A percentile compares a stretch with the other conserved stretches of the same genome.
These are phyloP conservation scores for Scheffersomyces segobiensis DNA, from an alignment of 1,139 yeast species.

Conservation along the genomic window DNA sequence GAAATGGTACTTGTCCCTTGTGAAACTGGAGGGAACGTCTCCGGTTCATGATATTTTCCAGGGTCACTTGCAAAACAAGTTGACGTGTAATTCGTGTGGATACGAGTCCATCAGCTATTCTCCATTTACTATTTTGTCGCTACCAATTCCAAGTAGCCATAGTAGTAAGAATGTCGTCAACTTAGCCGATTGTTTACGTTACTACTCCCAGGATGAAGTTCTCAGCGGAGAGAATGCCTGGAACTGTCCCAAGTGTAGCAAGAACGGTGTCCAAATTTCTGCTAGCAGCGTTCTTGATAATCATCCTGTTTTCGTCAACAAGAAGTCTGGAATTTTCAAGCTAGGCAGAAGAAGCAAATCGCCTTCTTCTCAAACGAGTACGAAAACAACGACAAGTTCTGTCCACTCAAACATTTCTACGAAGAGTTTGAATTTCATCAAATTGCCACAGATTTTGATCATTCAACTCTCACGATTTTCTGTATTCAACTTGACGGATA, in stretches of 20 bases:
- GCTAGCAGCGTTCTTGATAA: conserved; percentile 24
- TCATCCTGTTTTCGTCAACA: conserved; percentile 39
- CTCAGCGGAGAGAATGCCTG: conserved; percentile 75
- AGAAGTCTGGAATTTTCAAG: conserved; percentile 35
- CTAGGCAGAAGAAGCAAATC: conserved; percentile 37
- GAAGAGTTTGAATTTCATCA: conserved; percentile 60
- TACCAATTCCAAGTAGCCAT: conserved; percentile 59
- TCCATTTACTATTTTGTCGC: conserved; percentile 62
- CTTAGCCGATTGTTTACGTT: conserved; percentile 62
- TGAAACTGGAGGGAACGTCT: conserved; percentile 60
- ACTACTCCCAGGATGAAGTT: conserved; percentile 68
- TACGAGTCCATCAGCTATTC: conserved; percentile 57
- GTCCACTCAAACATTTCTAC: conserved; percentile 30
- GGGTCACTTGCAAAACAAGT: conserved; percentile 66
- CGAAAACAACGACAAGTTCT: conserved; percentile 9
- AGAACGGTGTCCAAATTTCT: conserved; percentile 7
- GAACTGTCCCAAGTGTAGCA: conserved; percentile 72
- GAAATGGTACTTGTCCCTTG: conserved; percentile 56
- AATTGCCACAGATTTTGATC: conserved; percentile 63
- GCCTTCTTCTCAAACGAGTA: conserved; percentile 25
- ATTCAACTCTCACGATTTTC: conserved; percentile 65
- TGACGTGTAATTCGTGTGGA: conserved; percentile 66
- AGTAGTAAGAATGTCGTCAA: conserved; percentile 33
- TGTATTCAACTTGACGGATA: conserved; percentile 55
- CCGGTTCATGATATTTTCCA: conserved; percentile 65